A percentile compares a stretch with the other conserved stretches of the same genome.
phyloP scores from a whole-genome alignment of 1,284 basidiomycete species.

The Ganoderma resinaceum region DNA sequence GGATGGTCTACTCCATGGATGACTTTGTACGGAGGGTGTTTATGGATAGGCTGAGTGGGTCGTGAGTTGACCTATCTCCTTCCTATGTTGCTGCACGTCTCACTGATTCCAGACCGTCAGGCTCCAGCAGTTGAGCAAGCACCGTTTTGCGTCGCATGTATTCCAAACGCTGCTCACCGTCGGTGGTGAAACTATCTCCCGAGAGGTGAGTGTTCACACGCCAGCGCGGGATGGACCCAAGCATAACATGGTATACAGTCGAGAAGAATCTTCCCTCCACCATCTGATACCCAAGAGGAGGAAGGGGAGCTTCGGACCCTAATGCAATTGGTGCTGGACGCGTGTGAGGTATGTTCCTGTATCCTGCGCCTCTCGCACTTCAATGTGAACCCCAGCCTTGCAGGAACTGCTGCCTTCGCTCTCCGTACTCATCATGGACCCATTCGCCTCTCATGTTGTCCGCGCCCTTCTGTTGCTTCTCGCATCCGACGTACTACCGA shows the following conservation, averaged over 20 bases:
- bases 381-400: constrained; percentile 13
- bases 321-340: constrained; percentile 69
- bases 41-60: constrained; percentile 83
- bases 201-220: constrained; percentile 69
- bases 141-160: constrained; percentile 93
- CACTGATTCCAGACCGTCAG: constrained; percentile 45
- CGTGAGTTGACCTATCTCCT: constrained; percentile 59
- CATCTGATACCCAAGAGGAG: constrained; percentile 53
- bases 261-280: constrained; percentile 64
- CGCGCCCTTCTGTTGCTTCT: constrained; percentile 82
- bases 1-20: constrained; percentile 91
- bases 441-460: constrained; percentile 89
- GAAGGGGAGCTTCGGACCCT: constrained; percentile 77
- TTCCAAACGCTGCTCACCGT: constrained; percentile 87
- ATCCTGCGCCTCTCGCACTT: constrained; percentile 4
- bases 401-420: constrained; percentile 77
- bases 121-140: constrained; percentile 71
- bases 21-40: constrained; percentile 92
- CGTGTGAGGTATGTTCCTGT: constrained; percentile 62
- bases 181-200: constrained; percentile 74
- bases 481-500: constrained; percentile 56
- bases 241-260: constrained; percentile 47
- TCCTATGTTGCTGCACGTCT: constrained; percentile 24
- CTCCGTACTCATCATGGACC: constrained; percentile 74
- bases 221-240: background rate